Evolutionary conservation across 2,329 filamentous ascomycete genomes (phyloP), one percentile per base, ranked within the genome.

Genomic region (Stachybotrys echinatus): DNA sequence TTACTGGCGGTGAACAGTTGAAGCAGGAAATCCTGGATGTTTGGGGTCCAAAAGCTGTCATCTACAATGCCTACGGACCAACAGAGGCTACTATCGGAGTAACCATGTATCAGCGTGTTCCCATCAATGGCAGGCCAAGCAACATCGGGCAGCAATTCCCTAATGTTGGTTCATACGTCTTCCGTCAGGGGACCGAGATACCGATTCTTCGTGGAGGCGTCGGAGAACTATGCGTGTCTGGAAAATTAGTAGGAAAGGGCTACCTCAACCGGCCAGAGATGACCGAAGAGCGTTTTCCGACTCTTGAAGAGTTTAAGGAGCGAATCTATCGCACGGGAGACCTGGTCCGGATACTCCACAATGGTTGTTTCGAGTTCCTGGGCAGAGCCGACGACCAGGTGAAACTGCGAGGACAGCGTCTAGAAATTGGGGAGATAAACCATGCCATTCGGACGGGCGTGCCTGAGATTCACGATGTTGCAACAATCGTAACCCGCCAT

Each of bases 51-150:
- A 79, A 85, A 50, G 77, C 77, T 2, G 89, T 91, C 42, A 91
- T 97, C 14, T 92, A 95, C 72, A 96, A 96, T 60, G 91, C 90
- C 3, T 90, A 96, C 56, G 92, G 92, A 0, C 92, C 92, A 1
- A 96, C 92, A 0, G 92, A 96, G 65, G 88, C 89, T 1, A 96
- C 92, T 0, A 96, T 96, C 55, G 92, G 92, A 5, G 88, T 92
- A 34, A 96, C 92, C 0, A 95, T 94, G 79, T 92, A 87, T 58
- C 85, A 85, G n/a, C 79, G 88, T 31, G 89, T 96, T 7, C 88
- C 89, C 0, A 67, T 73, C 19, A 88, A 87, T 55, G 90, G 89
- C 0, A 87, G 90, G 23, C 83, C 92, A 0, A 88, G 89, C 12
- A 96, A 96, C 59, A 96, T 96, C 57, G 92, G 92, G 1, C 79